These are phyloP conservation scores for Naganishia liquefaciens DNA, from an alignment of 1,284 basidiomycete species.

Conservation along the genomic window DNA sequence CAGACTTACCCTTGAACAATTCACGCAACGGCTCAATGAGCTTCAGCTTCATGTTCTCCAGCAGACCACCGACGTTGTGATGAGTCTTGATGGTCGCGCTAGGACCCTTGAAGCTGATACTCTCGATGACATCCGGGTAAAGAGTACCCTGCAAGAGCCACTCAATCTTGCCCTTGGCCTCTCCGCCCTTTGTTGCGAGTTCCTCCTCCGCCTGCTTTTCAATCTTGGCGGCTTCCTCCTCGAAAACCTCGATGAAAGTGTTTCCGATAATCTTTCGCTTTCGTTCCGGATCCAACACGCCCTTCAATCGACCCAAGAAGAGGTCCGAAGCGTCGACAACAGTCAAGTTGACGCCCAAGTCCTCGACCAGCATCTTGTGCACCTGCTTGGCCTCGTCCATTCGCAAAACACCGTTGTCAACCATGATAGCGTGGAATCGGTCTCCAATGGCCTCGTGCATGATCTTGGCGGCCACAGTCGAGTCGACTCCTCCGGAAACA, in stretches of 20 bases:
- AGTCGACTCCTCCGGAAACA: constrained; percentile 96
- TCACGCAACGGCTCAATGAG: constrained; percentile 96
- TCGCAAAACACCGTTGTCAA: constrained; percentile 96
- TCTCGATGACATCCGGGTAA: constrained; percentile 99
- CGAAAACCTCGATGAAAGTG: constrained; percentile 98
- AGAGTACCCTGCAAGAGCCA: constrained; percentile 98
- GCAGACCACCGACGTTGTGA: constrained; percentile 95
- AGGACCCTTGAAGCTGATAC: constrained; percentile 98
- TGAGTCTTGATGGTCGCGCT: constrained; percentile 99
- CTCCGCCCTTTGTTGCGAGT: constrained; percentile 65
- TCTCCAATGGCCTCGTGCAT: constrained; percentile 99
- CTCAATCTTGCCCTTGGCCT: constrained; percentile 86
- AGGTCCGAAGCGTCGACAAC: constrained; percentile 93
- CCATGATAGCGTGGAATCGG: constrained; percentile 99
- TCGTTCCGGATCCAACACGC: constrained; percentile 91
- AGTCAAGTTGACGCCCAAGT: constrained; percentile 94
- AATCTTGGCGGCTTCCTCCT: constrained; percentile 85
- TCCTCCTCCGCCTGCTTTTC: constrained; percentile 77
- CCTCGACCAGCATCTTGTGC: constrained; percentile 88
- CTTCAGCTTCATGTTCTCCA: constrained; percentile 98
- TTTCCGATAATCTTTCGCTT: constrained; percentile 99
- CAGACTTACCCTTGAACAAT: constrained; percentile 85
- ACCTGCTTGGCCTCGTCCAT: constrained; percentile 90
- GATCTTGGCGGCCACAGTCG: constrained; percentile 95
- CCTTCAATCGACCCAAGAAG: constrained; percentile 85